Base-by-base conservation (phyloP, 2,329 filamentous ascomycete species). In the Scedosporium apiospermum region DNA sequence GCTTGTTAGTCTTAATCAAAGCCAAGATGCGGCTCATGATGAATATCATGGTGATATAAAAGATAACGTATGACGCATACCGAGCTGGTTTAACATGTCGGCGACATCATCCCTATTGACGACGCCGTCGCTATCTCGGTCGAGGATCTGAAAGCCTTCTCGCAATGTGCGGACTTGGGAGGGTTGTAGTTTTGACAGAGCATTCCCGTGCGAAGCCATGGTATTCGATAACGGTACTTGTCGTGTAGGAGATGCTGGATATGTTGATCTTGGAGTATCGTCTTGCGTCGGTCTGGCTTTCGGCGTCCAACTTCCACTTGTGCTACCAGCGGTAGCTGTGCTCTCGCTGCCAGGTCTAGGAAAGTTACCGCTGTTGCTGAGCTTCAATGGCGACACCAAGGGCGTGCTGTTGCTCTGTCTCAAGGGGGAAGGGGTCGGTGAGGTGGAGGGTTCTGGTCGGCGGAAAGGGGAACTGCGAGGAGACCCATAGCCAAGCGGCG, bases 91-190 rank as follows among this genome's bases (percentile, higher is more conserved):
- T 38, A 99, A 82, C 83, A 96, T 96, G 69, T 96, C 90, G 16
- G 86, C 86, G 4, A 99, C 87, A 72, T 96, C 91, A 23, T 93
- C 89, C 64, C 89, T 83, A 67, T 88, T 89, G 65, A 99, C 88
- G 60, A 84, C 79, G 18, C 93, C 93, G 70, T 95, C 91, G 70
- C 91, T 93, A 74, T 95, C 88, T 64, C 91, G 84, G 74, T 98
- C 95, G 57, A 99, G 81, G 64, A 97, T 92, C 74, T 96, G 91
- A 74, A 98, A 99, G 0, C 89, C 91, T 72, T 98, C 93, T 65
- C 95, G 86, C 75, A 99, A 84, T 68, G 91, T 90, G 69, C 93
- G 86, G 42, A 97, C 86, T 68, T 97, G 91, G 3, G 90, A 81
- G 2, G 91, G 87, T 44, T 93, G 89, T 51, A 98, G 76, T 69